Evolutionary conservation across 2,329 filamentous ascomycete species (phyloP), one percentile per base, ranked within the genome.

Genomic region (Lithohypha guttulata): DNA sequence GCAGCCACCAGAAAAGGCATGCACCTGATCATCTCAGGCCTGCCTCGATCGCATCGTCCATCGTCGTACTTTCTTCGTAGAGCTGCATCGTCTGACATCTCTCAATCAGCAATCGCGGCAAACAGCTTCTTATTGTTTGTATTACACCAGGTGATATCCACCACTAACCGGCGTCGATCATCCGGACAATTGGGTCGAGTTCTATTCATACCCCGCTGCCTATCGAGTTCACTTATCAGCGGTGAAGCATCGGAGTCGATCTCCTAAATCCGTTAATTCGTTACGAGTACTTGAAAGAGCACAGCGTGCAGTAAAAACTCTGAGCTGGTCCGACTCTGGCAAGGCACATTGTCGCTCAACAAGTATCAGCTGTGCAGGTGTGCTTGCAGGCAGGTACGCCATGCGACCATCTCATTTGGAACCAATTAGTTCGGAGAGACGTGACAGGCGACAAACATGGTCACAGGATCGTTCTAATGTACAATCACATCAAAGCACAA

Each of bases 381-480:
- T 30, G 18, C 23, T 26, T 14, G 19, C 35, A 22, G 23, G 8
- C 26, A 14, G 18, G 26, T 21, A 27, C 37, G 44, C 25, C 15
- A 50, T 49, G 50, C 42, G 44, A 32, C 44, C 50, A 38, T 29
- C 43, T 21, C 42, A 45, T 32, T 40, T 38, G 7, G 50, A 49
- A 37, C 39, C 31, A 3, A 39, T 41, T 39, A 44, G 41, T 34
- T 41, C 42, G 7, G 43, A 46, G 15, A 42, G 44, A 39, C 34
- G 17, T 15, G 46, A 50, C 25, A 44, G 35, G 47, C 29, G 29
- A 37, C 29, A 42, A 18, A 23, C 39, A 34, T 18, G 13, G 23
- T 34, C 42, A 43, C 10, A 26, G 39, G 44, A 39, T 21, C 17
- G 40, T 41, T 19, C 43, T 39, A 39, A 14, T 14, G 17, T 28